Percentiles rank a stretch among this genome's conserved stretches.
These are phyloP conservation scores for barrel medic (Medicago truncatula) DNA, from an alignment of 306 rosid species.

Conservation along the genomic window MtrunA17r5.0-ANR NC_053042.1:12390501-12391000, in stretches of 20 bases:
- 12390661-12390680: not conserved
- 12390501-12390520: not conserved
- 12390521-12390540: not conserved
- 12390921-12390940: no score
- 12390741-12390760: not conserved
- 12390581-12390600: not conserved
- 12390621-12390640: not conserved
- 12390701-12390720: not conserved
- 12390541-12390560: slow-evolving; percentile 9
- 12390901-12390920: no score
- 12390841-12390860: no score
- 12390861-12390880: not conserved
- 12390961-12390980: no score
- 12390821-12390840: no score
- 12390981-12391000: not conserved
- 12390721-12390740: not conserved
- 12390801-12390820: no score
- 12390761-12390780: not conserved
- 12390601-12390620: not conserved
- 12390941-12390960: not conserved
- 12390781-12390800: no score
- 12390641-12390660: not conserved
- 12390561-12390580: not conserved
- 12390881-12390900: not conserved
- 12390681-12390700: not conserved